A percentile compares a stretch with the other conserved stretches of the same genome.
phyloP scores from a whole-genome alignment of 192 early-diverging fungal species.

The Gorgonomyces haynaldii region DNA sequence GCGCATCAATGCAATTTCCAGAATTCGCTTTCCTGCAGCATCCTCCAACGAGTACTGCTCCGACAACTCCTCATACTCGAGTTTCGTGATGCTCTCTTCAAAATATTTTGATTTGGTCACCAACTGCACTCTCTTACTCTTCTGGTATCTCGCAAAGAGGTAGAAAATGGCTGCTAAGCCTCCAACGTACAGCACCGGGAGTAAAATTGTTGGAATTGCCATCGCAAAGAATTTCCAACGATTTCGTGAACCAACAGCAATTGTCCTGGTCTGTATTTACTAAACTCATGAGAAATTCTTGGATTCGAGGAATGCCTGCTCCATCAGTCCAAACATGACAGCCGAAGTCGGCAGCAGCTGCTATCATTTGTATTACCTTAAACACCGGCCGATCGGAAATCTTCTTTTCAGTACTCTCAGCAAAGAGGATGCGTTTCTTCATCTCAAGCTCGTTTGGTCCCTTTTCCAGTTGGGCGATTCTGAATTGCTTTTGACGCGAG shows the following conservation, averaged over 20 bases:
- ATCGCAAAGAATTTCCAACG: too few species aligned
- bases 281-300: too few species aligned
- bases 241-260: too few species aligned
- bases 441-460: conserved; percentile 3
- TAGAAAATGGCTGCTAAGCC: not conserved
- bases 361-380: conserved; percentile 14
- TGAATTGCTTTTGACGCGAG: conserved; percentile 17
- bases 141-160: not conserved
- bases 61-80: conserved; percentile 32
- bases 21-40: conserved; percentile 23
- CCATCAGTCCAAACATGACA: conserved; percentile 31
- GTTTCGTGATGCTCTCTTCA: conserved; percentile 2
- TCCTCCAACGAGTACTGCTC: conserved; percentile 35
- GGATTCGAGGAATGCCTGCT: conserved; percentile 33
- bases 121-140: not conserved
- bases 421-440: not conserved
- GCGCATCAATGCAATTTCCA: conserved; percentile 62
- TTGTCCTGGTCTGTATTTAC: too few species aligned
- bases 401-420: not conserved
- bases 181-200: conserved; percentile 1
- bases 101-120: not conserved
- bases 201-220: not conserved
- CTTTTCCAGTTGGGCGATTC: conserved; percentile 11
- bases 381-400: conserved; percentile 23
- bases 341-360: conserved; percentile 24